phyloP scores from a whole-genome alignment of 129 eudicot species.

The Centrapalus pauciflorus region DNA sequence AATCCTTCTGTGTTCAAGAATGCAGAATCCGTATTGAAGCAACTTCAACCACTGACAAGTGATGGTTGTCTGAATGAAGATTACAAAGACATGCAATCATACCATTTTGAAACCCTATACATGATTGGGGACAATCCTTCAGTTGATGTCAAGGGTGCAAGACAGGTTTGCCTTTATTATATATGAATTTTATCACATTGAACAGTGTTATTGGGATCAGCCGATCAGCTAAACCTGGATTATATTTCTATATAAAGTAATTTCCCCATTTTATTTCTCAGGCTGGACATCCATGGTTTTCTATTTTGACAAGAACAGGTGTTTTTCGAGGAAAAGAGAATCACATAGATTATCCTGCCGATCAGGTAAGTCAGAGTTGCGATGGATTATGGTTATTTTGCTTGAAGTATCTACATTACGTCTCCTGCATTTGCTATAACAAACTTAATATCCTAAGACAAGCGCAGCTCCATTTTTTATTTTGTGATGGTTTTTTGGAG shows the following conservation, averaged over 20 bases:
- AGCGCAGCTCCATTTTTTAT: background rate
- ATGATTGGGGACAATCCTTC: slow-evolving; percentile 92
- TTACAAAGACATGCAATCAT: slow-evolving; percentile 11
- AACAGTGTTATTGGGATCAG: slow-evolving; percentile 3
- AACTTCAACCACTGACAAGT: slow-evolving; percentile 23
- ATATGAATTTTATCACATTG: background rate
- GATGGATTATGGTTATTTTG: background rate
- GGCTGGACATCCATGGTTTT: slow-evolving; percentile 91
- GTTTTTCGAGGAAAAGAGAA: slow-evolving; percentile 68
- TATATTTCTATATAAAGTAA: background rate
- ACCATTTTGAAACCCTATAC: slow-evolving; percentile 49
- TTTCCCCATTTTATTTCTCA: slow-evolving; percentile 20
- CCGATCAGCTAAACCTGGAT: background rate
- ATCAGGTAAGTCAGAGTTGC: slow-evolving; percentile 41
- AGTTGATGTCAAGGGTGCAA: slow-evolving; percentile 90
- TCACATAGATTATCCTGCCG: slow-evolving; percentile 61
- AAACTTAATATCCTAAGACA: background rate
- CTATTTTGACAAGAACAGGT: slow-evolving; percentile 83
- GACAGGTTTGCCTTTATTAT: slow-evolving; percentile 43
- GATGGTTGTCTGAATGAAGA: slow-evolving; percentile 12
- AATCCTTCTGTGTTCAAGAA: slow-evolving; percentile 45
- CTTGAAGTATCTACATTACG: background rate
- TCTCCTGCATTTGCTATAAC: background rate
- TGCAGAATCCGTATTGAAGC: slow-evolving; percentile 40
- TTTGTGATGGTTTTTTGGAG: background rate